phyloP scores from a whole-genome alignment of 129 eudicot genomes.

The Tagetes erecta region DNA sequence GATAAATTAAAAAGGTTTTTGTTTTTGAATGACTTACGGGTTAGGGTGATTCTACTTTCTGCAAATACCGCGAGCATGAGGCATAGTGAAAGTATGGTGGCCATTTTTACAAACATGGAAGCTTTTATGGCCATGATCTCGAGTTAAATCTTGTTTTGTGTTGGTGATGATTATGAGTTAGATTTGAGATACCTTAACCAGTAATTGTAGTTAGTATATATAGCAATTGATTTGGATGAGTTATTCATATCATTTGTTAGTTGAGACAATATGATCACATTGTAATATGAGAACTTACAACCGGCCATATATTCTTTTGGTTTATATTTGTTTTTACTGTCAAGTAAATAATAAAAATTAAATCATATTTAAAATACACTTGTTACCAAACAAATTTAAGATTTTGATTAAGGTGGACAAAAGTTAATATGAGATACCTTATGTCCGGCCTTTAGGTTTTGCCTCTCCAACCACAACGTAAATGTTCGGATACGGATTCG shows the following conservation, averaged over 20 bases:
- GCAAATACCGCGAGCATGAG: constrained; percentile 4
- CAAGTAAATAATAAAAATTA: too few species aligned
- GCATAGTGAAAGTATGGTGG: constrained; percentile 17
- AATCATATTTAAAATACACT: too few species aligned
- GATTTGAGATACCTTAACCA: not conserved
- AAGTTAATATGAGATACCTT: too few species aligned
- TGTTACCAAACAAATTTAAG: too few species aligned
- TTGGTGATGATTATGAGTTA: not conserved
- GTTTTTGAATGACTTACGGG: constrained; percentile 2
- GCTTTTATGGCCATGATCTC: constrained; percentile 26
- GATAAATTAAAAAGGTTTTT: too few species aligned
- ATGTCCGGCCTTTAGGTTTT: too few species aligned
- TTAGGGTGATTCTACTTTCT: not conserved
- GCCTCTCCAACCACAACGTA: too few species aligned
- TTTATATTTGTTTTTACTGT: too few species aligned
- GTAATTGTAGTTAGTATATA: not conserved
- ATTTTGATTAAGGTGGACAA: too few species aligned
- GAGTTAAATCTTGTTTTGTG: not conserved
- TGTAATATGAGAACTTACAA: constrained; percentile 8
- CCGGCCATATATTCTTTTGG: not conserved
- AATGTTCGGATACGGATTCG: too few species aligned
- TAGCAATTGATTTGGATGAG: not conserved
- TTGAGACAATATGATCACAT: not conserved
- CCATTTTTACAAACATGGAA: constrained; percentile 24
- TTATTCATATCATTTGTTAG: not conserved